Percentiles rank a stretch among this genome's conserved stretches.
phyloP scores from a whole-genome alignment of 345 rosid species.

The Lumnitzera littorea region DNA sequence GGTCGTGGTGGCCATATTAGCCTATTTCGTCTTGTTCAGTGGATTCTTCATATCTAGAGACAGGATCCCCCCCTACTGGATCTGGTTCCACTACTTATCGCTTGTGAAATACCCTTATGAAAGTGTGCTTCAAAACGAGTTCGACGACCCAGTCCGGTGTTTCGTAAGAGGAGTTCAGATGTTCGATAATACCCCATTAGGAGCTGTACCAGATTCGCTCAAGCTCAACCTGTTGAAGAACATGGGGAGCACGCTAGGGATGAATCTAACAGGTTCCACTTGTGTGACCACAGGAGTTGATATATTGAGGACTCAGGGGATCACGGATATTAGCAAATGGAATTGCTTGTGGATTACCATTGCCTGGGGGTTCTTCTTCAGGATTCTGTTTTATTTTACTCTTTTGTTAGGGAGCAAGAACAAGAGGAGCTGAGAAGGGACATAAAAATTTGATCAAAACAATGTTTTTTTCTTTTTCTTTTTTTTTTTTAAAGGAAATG shows the following conservation, averaged over 20 bases:
- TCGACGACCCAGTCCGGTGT: constrained; percentile 51
- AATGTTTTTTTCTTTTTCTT: background rate
- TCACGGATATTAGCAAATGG: constrained; percentile 75
- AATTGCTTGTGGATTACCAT: constrained; percentile 76
- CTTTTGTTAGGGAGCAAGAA: constrained; percentile 83
- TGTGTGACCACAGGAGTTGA: constrained; percentile 76
- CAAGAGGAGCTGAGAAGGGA: constrained; percentile 39
- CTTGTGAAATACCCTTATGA: constrained; percentile 82
- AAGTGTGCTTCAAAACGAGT: constrained; percentile 59
- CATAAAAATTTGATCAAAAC: too few relatives aligned
- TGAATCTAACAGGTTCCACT: constrained; percentile 49
- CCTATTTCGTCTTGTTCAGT: constrained; percentile 83
- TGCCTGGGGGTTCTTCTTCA: constrained; percentile 93
- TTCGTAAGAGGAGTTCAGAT: constrained; percentile 74
- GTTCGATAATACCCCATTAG: constrained; percentile 74
- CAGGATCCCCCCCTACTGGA: constrained; percentile 73
- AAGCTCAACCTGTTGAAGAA: constrained; percentile 51
- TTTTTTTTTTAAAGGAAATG: too few relatives aligned
- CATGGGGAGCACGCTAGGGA: constrained; percentile 54
- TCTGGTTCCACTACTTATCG: constrained; percentile 90
- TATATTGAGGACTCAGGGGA: constrained; percentile 55
- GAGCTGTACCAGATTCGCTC: constrained; percentile 25
- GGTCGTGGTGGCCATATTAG: constrained; percentile 65
- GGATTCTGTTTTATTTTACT: constrained; percentile 69
- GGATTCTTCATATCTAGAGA: constrained; percentile 86